Conservation (phyloP, 73 alveolate genomes). For the Symbiodinium pilosum region DNA sequence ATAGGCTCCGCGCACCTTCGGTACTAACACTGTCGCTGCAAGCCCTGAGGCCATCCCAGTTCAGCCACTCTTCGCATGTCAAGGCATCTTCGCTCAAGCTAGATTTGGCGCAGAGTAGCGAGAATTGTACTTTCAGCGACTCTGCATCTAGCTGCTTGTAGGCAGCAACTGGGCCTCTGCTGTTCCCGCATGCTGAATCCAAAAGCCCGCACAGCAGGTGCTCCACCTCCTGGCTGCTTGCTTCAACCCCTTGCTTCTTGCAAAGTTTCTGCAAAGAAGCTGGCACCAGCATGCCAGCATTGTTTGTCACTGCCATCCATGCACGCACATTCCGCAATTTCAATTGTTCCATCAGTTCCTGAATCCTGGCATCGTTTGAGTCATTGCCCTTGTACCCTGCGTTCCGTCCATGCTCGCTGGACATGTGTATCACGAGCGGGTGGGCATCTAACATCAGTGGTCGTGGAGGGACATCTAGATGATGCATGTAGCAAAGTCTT, state of each 20-base stretch:
- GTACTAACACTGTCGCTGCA: background rate
- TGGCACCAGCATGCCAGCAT: constrained; percentile 40
- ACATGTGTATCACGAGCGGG: background rate
- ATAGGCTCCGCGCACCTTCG: constrained; percentile 24
- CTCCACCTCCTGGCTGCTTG: background rate
- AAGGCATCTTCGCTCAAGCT: background rate
- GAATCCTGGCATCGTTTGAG: background rate
- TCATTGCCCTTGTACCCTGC: too few species aligned
- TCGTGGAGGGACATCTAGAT: too few species aligned
- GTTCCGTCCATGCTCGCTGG: background rate
- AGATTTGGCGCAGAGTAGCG: background rate
- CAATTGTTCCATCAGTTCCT: background rate
- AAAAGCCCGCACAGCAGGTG: background rate
- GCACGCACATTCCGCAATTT: background rate
- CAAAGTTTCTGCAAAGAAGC: constrained; percentile 34
- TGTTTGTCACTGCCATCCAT: constrained; percentile 70
- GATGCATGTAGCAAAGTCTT: too few species aligned
- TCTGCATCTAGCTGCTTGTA: background rate
- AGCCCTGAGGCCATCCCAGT: constrained; percentile 31
- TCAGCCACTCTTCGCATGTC: constrained; percentile 22
- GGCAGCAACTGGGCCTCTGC: background rate
- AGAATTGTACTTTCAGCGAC: background rate
- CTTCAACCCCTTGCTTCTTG: constrained; percentile 1
- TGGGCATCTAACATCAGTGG: too few species aligned
- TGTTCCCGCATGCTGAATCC: background rate